A percentile compares a stretch with the other conserved stretches of the same genome.
Conservation (phyloP, 192 early-diverging fungal genomes). For the Phlyctochytrium bullatum region DNA sequence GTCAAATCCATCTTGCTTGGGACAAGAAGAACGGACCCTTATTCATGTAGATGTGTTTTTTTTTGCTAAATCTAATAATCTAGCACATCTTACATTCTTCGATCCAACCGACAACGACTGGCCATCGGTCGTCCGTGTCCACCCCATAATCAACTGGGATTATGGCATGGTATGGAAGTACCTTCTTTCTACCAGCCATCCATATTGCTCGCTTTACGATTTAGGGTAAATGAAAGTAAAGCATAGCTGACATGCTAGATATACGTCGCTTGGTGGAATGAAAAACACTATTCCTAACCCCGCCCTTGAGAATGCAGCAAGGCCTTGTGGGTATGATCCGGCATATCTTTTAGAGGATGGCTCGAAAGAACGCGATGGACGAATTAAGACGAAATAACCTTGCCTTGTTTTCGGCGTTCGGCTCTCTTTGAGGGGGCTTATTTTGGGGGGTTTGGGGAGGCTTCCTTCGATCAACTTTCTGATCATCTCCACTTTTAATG, state of each 20-base stretch:
- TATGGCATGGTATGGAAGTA: slow-evolving; percentile 85
- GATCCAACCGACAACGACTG: slow-evolving; percentile 79
- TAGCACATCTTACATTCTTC: slow-evolving; percentile 38
- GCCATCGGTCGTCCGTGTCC: slow-evolving; percentile 87
- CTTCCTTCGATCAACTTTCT: too few species aligned
- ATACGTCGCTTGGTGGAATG: slow-evolving; percentile 87
- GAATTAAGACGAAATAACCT: too few species aligned
- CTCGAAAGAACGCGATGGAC: slow-evolving; percentile 63
- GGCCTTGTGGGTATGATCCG: slow-evolving; percentile 51
- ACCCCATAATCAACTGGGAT: slow-evolving; percentile 89
- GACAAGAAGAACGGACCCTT: slow-evolving; percentile 52
- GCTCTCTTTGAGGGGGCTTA: too few species aligned
- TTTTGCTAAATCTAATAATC: slow-evolving; percentile 6
- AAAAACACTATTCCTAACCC: slow-evolving; percentile 87
- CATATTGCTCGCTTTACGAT: slow-evolving; percentile 89
- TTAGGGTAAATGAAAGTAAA: slow-evolving; percentile 55
- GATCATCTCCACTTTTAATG: too few species aligned
- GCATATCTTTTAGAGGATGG: slow-evolving; percentile 64
- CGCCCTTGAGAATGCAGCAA: slow-evolving; percentile 48
- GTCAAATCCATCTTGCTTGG: slow-evolving; percentile 82
- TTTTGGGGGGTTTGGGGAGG: too few species aligned
- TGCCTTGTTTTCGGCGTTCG: too few species aligned
- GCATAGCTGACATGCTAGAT: slow-evolving; percentile 43
- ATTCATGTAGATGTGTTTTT: slow-evolving; percentile 22
- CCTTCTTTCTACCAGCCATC: slow-evolving; percentile 59